Evolutionary conservation across 768 basidiomycete genomes (phyloP).

Genomic region (Lentinula guzmanii): DNA sequence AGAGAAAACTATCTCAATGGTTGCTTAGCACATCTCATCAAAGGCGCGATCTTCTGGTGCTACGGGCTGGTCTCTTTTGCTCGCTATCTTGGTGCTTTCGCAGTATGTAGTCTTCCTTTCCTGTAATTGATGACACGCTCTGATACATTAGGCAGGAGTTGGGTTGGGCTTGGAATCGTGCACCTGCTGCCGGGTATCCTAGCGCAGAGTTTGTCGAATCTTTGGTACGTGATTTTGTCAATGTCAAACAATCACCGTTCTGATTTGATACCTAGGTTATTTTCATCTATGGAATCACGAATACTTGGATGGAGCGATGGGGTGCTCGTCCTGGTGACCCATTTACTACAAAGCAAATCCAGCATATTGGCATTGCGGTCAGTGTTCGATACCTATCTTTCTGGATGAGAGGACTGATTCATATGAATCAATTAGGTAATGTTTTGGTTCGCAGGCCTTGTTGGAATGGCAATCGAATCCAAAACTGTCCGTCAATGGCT

Average conservation of each 20-base stretch:
- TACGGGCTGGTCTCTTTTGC: slow-evolving; percentile 87
- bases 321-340: slow-evolving; percentile 78
- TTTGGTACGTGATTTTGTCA: slow-evolving; percentile 8
- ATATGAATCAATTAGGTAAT: slow-evolving; percentile 45
- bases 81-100: slow-evolving; percentile 90
- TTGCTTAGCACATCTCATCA: slow-evolving; percentile 89
- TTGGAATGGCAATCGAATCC: slow-evolving; percentile 89
- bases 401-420: neutral
- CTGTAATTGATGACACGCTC: neutral
- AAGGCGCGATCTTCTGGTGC: slow-evolving; percentile 89
- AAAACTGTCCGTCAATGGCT: slow-evolving; percentile 69
- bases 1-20: slow-evolving; percentile 72
- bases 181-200: slow-evolving; percentile 41
- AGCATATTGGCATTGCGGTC: slow-evolving; percentile 92
- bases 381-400: slow-evolving; percentile 13
- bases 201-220: slow-evolving; percentile 80
- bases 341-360: slow-evolving; percentile 85
- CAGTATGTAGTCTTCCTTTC: slow-evolving; percentile 16
- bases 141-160: slow-evolving; percentile 29
- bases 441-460: slow-evolving; percentile 91
- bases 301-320: slow-evolving; percentile 97
- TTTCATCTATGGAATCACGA: slow-evolving; percentile 83
- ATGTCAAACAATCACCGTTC: neutral
- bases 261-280: slow-evolving; percentile 39
- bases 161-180: slow-evolving; percentile 95